These are phyloP conservation scores for Tubosaeta sp. DNA, from an alignment of 768 basidiomycete genomes.

Conservation along the genomic window DNA sequence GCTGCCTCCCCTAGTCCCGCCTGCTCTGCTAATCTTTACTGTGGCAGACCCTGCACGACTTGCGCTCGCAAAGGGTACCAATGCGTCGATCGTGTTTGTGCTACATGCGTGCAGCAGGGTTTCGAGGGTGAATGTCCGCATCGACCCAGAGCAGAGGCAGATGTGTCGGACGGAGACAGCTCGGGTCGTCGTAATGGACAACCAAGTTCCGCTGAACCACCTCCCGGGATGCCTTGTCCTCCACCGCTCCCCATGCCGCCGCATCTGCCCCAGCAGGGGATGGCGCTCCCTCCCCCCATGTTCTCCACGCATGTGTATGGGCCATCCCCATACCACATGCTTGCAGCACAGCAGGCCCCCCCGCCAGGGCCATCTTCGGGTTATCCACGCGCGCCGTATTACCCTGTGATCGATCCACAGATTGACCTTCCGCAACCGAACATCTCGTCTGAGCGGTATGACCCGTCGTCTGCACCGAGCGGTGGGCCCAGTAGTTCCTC, in stretches of 20 bases:
- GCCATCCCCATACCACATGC: constrained; percentile 26
- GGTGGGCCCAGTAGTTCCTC: constrained; percentile 8
- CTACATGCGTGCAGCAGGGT: constrained; percentile 42
- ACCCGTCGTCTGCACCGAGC: constrained; percentile 19
- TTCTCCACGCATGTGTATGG: constrained; percentile 28
- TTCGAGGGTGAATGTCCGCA: constrained; percentile 45
- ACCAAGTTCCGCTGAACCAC: constrained; percentile 1
- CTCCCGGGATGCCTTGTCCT: constrained; percentile 6
- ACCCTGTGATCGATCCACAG: constrained; percentile 39
- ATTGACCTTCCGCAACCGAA: constrained; percentile 29
- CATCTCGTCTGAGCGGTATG: constrained; percentile 33
- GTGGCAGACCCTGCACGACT: constrained; percentile 44
- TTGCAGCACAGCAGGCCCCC: constrained; percentile 18
- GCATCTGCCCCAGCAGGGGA: constrained; percentile 15
- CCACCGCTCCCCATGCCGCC: constrained; percentile 11
- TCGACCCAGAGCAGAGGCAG: constrained; percentile 22
- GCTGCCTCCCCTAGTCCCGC: constrained; percentile 1
- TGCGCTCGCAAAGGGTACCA: constrained; percentile 50
- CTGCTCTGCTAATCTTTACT: constrained; percentile 6
- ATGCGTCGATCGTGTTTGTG: constrained; percentile 48
- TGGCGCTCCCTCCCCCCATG: constrained; percentile 11
- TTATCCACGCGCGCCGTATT: constrained; percentile 30
- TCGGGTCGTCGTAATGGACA: constrained; percentile 3
- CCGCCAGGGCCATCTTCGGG: constrained; percentile 24
- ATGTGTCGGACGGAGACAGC: constrained; percentile 26